These are phyloP conservation scores for Cornus controversa DNA, from an alignment of 148 eudicot species.

Conservation along the genomic window DNA sequence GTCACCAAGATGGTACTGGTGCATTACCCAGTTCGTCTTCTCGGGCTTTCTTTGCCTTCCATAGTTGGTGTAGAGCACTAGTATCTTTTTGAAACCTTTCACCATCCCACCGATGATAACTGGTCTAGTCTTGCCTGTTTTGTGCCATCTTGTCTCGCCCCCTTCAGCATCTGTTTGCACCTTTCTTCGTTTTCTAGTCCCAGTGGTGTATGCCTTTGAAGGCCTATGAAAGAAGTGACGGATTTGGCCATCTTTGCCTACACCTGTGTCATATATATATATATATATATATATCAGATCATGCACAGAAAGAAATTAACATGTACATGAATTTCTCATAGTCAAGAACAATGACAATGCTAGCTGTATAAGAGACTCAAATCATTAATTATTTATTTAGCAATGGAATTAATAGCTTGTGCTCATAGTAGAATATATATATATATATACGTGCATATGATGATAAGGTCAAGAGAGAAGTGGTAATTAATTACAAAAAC, in stretches of 20 bases:
- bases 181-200: conserved; percentile 80
- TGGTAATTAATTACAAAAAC: no score
- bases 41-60: conserved; percentile 88
- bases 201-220: conserved; percentile 95
- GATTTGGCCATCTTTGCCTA: conserved; percentile 74
- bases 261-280: conserved; percentile 61
- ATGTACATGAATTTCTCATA: neutral
- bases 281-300: no score
- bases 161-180: conserved; percentile 68
- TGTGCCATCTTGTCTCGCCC: conserved; percentile 94
- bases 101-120: conserved; percentile 39
- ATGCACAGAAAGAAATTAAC: neutral
- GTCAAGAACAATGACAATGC: no score
- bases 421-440: no score
- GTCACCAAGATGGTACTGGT: conserved; percentile 81
- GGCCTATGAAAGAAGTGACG: conserved; percentile 91
- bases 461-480: no score
- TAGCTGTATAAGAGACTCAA: no score
- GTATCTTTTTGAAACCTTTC: conserved; percentile 78
- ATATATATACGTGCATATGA: no score
- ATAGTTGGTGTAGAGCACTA: conserved; percentile 88
- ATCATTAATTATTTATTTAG: no score
- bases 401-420: no score
- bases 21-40: conserved; percentile 95
- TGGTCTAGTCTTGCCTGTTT: conserved; percentile 86